Evolutionary conservation across 257 asterid genomes (phyloP), one percentile per base, ranked within the genome.

Genomic region (Cynanchum wilfordii): DNA sequence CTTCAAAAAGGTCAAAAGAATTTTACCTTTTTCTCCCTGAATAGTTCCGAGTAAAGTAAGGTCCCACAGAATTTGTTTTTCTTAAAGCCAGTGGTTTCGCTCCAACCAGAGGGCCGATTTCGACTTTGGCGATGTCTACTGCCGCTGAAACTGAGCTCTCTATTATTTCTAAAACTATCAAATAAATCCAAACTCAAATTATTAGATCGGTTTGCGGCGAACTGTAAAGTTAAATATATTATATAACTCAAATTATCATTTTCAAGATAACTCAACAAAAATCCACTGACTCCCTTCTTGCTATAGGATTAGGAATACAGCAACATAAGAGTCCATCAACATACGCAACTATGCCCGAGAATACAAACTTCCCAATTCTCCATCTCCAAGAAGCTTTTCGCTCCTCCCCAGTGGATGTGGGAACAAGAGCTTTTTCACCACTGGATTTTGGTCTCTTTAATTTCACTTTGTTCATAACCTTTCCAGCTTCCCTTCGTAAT

Each of bases 221-320:
- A 59, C 65, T 27, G 40, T 59, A 13, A 59, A 57, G 27, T 57
- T 16, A 57, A 8, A 47, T 12, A 12, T 10, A 47, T n/a, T n/a
- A n/a, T n/a, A n/a, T n/a, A n/a, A n/a, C n/a, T n/a, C n/a, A n/a
- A n/a, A n/a, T 87, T 84, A 17, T 85, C 93, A 83, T 81, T 79
- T 77, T 94, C 97, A 12, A 94, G 88, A 69, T 89, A 94, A 82
- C 98, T 91, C 59, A 91, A 78, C 83, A 94, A 78, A 76, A 91
- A 94, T 11, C 99, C 99, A 85, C 99, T 91, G 42, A 91, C 97
- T 68, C 91, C 82, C 99, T 87, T 82, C 98, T 86, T 22, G 96
- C 98, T 30, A 94, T 66, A 68, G 99, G 98, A 82, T 94, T 82
- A 63, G 99, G 95, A 74, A 94, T 94, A 55, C 86, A 81, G 36